These are phyloP conservation scores for Linnemannia exigua DNA, from an alignment of 192 early-diverging fungal species.

Conservation along the genomic window DNA sequence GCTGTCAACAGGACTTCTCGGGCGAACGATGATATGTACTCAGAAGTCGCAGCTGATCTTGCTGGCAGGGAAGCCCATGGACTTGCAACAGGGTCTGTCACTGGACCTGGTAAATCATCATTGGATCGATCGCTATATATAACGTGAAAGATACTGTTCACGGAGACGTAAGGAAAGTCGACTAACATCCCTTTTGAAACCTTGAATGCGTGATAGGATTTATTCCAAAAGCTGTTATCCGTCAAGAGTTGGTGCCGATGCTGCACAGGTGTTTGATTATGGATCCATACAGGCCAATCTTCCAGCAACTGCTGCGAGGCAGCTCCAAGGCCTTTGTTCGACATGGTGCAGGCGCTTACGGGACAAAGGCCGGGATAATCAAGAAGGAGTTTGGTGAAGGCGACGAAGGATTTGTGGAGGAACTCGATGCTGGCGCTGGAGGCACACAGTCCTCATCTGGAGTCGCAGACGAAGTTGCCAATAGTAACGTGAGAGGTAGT, in stretches of 20 bases:
- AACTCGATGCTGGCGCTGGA: not conserved
- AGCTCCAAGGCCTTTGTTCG: conserved; percentile 47
- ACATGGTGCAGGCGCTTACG: conserved; percentile 24
- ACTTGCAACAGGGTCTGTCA: conserved; percentile 34
- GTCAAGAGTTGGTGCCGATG: conserved; percentile 49
- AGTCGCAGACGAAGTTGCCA: conserved; percentile 1
- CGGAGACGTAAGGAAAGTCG: not conserved
- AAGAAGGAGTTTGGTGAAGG: conserved; percentile 53
- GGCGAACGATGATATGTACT: conserved; percentile 33
- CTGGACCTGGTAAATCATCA: conserved; percentile 28
- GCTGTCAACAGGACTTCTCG: conserved; percentile 29
- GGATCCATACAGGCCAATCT: conserved; percentile 37
- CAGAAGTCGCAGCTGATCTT: conserved; percentile 26
- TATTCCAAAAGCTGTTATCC: conserved; percentile 39
- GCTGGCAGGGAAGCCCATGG: conserved; percentile 31
- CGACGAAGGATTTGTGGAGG: conserved; percentile 46
- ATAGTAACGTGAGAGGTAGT: not conserved
- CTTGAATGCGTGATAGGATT: conserved; percentile 7
- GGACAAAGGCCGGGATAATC: conserved; percentile 8
- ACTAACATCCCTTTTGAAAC: not conserved
- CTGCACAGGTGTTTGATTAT: conserved; percentile 32
- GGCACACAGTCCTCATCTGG: not conserved
- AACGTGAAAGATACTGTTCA: not conserved
- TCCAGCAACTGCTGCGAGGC: conserved; percentile 28
- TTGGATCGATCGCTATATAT: not conserved